phyloP scores from a whole-genome alignment of 148 eudicot genomes.

The Euryodendron excelsum region DNA sequence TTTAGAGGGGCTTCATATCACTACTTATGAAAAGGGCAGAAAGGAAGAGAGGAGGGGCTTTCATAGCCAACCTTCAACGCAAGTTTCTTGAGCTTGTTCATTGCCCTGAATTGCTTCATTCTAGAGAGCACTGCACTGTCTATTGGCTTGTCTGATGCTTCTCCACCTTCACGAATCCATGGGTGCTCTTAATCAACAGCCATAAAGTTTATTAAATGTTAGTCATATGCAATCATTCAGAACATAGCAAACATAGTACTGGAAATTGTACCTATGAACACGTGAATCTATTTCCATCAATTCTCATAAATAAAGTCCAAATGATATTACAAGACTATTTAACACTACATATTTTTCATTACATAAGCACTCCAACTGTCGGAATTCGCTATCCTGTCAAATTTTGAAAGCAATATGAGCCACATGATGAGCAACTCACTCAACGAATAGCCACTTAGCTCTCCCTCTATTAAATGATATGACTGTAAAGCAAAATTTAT shows the following conservation, averaged over 20 bases:
- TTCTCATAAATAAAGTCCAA: not conserved
- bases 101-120: constrained; percentile 96
- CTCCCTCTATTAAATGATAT: not conserved
- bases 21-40: too few species aligned
- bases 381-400: not conserved
- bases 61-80: constrained; percentile 75
- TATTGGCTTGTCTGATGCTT: constrained; percentile 93
- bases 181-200: constrained; percentile 60
- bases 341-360: not conserved
- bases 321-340: not conserved
- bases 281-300: not conserved
- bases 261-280: not conserved
- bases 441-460: not conserved
- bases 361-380: not conserved
- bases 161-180: constrained; percentile 83
- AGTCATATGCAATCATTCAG: constrained; percentile 8
- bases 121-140: constrained; percentile 93
- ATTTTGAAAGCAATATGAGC: not conserved
- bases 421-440: not conserved
- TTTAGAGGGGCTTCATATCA: not conserved
- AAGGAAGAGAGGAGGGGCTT: too few species aligned
- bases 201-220: constrained; percentile 9
- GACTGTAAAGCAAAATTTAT: not conserved
- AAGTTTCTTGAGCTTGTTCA: constrained; percentile 96
- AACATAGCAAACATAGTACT: not conserved